A percentile compares a stretch with the other conserved stretches of the same genome.
These are phyloP conservation scores for Aureobasidium uvarum DNA, from an alignment of 2,329 filamentous ascomycete species.

Conservation along the genomic window DNA sequence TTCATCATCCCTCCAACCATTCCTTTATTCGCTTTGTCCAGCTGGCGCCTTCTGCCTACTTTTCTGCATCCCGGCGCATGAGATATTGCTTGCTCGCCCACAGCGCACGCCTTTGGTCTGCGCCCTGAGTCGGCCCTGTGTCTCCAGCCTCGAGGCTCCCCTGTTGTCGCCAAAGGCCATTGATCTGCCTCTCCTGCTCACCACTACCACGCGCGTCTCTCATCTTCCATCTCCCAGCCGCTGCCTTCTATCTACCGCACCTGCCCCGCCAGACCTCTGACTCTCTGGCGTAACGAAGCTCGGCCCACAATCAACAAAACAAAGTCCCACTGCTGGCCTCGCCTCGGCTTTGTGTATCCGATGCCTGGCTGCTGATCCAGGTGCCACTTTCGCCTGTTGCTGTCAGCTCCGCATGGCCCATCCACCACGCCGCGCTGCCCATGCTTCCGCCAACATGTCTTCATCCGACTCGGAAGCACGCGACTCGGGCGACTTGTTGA, in stretches of 20 bases:
- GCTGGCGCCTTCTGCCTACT: neutral
- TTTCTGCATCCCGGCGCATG: neutral
- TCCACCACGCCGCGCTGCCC: neutral
- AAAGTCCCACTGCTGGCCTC: slow-evolving; percentile 9
- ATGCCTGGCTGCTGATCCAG: slow-evolving; percentile 19
- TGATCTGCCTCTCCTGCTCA: neutral
- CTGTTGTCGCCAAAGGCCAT: slow-evolving; percentile 6
- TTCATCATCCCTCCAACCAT: slow-evolving; percentile 14
- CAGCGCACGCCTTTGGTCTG: neutral
- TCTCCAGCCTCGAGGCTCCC: slow-evolving; percentile 13
- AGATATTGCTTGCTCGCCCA: neutral
- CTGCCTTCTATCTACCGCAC: neutral
- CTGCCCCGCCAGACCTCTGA: neutral
- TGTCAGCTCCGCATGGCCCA: slow-evolving; percentile 20
- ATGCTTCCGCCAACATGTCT: slow-evolving; percentile 19
- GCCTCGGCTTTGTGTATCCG: slow-evolving; percentile 14
- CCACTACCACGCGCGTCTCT: neutral
- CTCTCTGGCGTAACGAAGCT: neutral
- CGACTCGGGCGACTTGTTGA: slow-evolving; percentile 63
- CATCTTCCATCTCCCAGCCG: neutral
- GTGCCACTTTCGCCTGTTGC: neutral
- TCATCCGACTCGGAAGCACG: slow-evolving; percentile 26
- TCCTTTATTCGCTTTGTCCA: neutral
- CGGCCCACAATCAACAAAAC: slow-evolving; percentile 15
- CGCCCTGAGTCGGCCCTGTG: neutral